Percentiles rank a stretch among this genome's conserved stretches.
Conservation (phyloP, 805 yeast genomes). For the Myxozyma udenii region DNA sequence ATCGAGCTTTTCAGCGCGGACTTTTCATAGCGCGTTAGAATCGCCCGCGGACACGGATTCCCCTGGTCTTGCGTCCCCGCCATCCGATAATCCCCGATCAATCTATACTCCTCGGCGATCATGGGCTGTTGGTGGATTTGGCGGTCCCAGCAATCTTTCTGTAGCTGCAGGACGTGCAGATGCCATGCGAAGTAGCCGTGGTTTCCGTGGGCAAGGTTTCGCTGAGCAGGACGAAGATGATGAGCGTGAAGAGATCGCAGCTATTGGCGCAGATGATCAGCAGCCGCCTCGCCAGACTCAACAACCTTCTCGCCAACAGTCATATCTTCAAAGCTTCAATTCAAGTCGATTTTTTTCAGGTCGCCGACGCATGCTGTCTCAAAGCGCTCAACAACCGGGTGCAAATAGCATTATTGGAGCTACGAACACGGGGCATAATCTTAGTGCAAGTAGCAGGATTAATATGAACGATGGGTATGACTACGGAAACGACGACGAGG, state of each 20-base stretch:
- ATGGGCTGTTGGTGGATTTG: conserved; percentile 8
- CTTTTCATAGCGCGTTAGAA: too few relatives aligned
- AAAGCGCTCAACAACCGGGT: conserved; percentile 2
- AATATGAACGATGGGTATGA: conserved; percentile 1
- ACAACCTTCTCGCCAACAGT: not conserved
- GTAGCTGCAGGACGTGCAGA: conserved; percentile 2
- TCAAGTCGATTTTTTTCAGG: conserved; percentile 14
- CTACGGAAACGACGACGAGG: conserved; percentile 5
- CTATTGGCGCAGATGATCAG: conserved; percentile 6
- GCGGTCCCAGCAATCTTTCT: not conserved
- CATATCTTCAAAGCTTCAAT: conserved; percentile 2
- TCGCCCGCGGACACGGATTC: too few relatives aligned
- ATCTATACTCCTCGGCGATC: conserved; percentile 19
- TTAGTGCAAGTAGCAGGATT: conserved; percentile 11
- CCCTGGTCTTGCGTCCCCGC: not conserved
- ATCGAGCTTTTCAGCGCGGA: too few relatives aligned
- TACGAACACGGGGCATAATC: conserved; percentile 9
- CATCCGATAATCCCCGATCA: conserved; percentile 13
- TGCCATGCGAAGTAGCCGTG: conserved; percentile 11
- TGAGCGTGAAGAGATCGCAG: conserved; percentile 19
- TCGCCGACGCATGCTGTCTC: conserved; percentile 7
- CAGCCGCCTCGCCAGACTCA: conserved; percentile 5
- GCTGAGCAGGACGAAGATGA: conserved; percentile 14
- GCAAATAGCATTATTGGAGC: conserved; percentile 9
- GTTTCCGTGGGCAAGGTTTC: not conserved